Conservation (phyloP, 1,139 yeast genomes). For the Geotrichum klebahnii region DNA sequence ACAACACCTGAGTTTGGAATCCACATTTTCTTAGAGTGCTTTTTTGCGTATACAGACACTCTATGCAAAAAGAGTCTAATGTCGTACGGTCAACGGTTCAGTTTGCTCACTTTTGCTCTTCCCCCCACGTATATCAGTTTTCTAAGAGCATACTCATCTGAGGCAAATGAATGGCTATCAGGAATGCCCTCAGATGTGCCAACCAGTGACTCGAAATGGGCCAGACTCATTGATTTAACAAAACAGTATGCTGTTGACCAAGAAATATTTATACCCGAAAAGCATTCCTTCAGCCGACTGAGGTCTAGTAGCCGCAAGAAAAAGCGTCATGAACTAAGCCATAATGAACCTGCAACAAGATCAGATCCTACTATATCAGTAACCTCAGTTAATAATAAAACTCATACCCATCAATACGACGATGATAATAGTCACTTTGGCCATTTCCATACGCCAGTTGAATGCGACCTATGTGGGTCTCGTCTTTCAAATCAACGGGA, state of each 20-base stretch:
- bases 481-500: background rate
- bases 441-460: background rate
- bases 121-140: constrained; percentile 14
- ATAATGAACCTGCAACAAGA: background rate
- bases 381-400: background rate
- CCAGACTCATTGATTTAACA: constrained; percentile 13
- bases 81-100: constrained; percentile 15
- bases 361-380: background rate
- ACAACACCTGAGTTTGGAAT: constrained; percentile 18
- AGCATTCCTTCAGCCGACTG: background rate
- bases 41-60: constrained; percentile 15
- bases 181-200: constrained; percentile 17
- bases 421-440: background rate
- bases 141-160: constrained; percentile 5
- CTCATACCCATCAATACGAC: background rate
- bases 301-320: background rate
- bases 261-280: constrained; percentile 6
- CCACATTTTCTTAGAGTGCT: constrained; percentile 19
- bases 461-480: constrained; percentile 4
- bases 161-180: constrained; percentile 14
- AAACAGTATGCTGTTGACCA: constrained; percentile 16
- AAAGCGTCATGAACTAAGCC: background rate
- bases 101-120: constrained; percentile 12
- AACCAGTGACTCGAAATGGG: constrained; percentile 8
- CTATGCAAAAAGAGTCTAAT: constrained; percentile 12